Percentiles rank a stretch among this genome's conserved stretches.
Evolutionary conservation across 441 rosid genomes (phyloP).

Genomic region (Populus hybrid): DNA sequence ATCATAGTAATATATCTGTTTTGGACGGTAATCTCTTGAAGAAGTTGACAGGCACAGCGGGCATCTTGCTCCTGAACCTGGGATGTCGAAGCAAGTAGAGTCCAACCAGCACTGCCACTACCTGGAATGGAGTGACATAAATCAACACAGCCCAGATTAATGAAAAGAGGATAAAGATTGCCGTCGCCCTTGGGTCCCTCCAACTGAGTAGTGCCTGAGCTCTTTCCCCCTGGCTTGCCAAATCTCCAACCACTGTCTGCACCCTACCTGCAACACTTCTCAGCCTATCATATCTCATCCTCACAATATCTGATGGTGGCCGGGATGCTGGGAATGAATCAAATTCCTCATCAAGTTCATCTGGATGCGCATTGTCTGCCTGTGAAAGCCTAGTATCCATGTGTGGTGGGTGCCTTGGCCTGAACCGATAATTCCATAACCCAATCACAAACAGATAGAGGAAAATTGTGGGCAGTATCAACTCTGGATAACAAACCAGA

Average conservation of each 20-base stretch:
- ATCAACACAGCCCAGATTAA: constrained; percentile 36
- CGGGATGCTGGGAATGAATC: constrained; percentile 40
- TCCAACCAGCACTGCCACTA: constrained; percentile 30
- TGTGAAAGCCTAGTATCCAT: constrained; percentile 46
- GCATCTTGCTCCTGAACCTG: constrained; percentile 44
- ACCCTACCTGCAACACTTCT: constrained; percentile 52
- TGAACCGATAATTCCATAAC: constrained; percentile 34
- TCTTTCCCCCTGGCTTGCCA: constrained; percentile 48
- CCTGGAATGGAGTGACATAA: constrained; percentile 35
- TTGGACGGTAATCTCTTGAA: constrained; percentile 62
- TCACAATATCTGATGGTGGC: constrained; percentile 30
- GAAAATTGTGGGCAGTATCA: constrained; percentile 35
- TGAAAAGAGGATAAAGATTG: constrained; percentile 33
- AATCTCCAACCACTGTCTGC: constrained; percentile 35
- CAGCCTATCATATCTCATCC: constrained; percentile 51
- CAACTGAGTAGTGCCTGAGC: constrained; percentile 36
- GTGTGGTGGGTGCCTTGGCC: constrained; percentile 56
- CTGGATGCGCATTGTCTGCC: constrained; percentile 28
- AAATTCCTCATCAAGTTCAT: constrained; percentile 53
- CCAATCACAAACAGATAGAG: constrained; percentile 37
- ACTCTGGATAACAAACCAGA: constrained; percentile 35
- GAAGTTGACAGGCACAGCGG: constrained; percentile 57
- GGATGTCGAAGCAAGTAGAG: constrained; percentile 52
- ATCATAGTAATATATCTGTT: constrained; percentile 61
- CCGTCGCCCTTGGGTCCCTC: constrained; percentile 53